Evolutionary conservation across 2,329 filamentous ascomycete genomes (phyloP), one percentile per base, ranked within the genome.

Genomic region (Alternaria panax): DNA sequence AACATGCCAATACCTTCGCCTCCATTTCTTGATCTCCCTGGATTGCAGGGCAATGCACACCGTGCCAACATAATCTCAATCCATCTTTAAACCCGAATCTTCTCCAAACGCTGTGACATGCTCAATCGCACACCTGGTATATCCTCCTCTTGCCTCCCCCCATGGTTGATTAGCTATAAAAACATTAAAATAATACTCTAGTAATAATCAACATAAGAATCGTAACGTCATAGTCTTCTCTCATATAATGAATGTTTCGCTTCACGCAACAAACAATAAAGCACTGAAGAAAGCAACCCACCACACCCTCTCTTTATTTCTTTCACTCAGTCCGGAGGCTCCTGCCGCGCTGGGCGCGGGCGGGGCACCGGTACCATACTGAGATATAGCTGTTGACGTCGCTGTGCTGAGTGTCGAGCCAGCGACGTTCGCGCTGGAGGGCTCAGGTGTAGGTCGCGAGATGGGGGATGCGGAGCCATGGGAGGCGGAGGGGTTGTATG

Each of bases 281-380:
- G 67, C 65, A 8, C 70, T 27, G 5, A 75, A 43, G 43, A 75
- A 73, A 1, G 66, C 54, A 8, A 75, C 40, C 74, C 74, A 76
- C 73, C 74, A 76, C 0, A 75, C 73, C 45, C 51, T 62, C 51
- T 75, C 72, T 22, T 69, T 71, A 2, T 51, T 56, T 27, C 48
- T 57, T 1, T 48, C 24, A 18, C 51, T 52, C 11, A 65, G 6
- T 5, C 45, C 59, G 6, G 62, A 57, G 5, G 61, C 61, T 8
- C 67, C 67, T 27, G 59, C 62, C 12, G 66, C 66, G 27, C 64
- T 70, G 5, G 74, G 74, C n/a, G 74, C 73, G 36, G 68, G 71
- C 14, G 74, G 73, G 22, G 68, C 66, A 1, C 55, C 65, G 1
- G 70, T 72, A 9, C 34, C 34, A 20, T 57, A 47, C 20, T 62